A percentile compares a stretch with the other conserved stretches of the same genome.
These are phyloP conservation scores for Cryptosporidium tyzzeri DNA, from an alignment of 169 alveolate species.

Conservation along the genomic window DNA sequence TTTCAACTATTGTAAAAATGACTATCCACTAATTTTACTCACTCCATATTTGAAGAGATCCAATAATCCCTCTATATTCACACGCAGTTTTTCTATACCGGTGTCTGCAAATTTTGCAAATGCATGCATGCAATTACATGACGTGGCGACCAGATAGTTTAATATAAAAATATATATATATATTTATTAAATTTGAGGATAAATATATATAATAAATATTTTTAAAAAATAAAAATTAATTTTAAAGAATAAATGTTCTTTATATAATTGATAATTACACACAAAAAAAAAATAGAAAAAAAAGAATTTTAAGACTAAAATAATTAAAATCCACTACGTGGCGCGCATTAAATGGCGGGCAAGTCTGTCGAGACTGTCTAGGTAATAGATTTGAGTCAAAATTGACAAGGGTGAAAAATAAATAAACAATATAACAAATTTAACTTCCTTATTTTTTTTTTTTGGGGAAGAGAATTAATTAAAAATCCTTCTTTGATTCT, in stretches of 20 bases:
- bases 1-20: background rate
- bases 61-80: conserved; percentile 30
- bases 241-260: background rate
- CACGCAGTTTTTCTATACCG: conserved; percentile 62
- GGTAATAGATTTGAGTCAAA: conserved; percentile 36
- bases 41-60: conserved; percentile 23
- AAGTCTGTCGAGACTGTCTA: conserved; percentile 47
- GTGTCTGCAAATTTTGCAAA: conserved; percentile 39
- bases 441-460: background rate
- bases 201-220: background rate
- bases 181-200: background rate
- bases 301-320: background rate
- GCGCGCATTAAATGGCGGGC: conserved; percentile 31
- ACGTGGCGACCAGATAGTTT: conserved; percentile 32
- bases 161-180: background rate
- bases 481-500: background rate
- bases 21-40: conserved; percentile 13
- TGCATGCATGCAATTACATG: conserved; percentile 61
- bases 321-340: conserved; percentile 27
- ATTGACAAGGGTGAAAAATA: conserved; percentile 7
- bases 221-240: background rate
- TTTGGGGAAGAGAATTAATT: background rate
- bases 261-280: background rate
- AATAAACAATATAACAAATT: background rate
- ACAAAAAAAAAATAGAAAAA: background rate